These are phyloP conservation scores for Aurantiochytrium sp. DNA, from an alignment of 108 stramenopile species.

Conservation along the genomic window DNA sequence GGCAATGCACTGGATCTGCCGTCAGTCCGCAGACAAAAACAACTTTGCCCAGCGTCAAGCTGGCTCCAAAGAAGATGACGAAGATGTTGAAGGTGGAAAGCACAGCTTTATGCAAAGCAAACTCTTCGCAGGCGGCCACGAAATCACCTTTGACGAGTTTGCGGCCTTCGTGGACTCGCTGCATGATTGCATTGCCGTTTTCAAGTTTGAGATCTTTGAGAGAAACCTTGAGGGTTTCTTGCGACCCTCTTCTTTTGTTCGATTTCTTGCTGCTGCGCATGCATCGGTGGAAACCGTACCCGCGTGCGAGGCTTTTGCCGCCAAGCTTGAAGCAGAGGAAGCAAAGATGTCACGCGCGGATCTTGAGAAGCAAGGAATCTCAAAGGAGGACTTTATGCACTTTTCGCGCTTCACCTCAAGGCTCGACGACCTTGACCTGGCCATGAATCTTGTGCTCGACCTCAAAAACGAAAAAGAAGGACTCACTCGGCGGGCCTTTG, in stretches of 20 bases:
- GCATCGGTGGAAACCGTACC: background rate
- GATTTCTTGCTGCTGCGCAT: background rate
- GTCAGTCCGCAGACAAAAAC: background rate
- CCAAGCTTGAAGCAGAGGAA: background rate
- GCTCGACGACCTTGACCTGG: background rate
- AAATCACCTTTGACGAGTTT: background rate
- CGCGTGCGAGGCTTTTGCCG: background rate
- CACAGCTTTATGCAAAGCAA: background rate
- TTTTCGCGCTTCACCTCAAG: background rate
- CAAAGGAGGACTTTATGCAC: background rate
- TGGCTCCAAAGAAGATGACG: background rate
- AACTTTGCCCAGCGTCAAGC: background rate
- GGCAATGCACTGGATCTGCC: background rate
- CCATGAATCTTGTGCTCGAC: background rate
- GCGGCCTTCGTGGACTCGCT: background rate
- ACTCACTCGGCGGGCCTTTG: background rate
- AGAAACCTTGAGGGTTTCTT: background rate
- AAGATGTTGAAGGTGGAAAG: background rate
- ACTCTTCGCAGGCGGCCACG: background rate
- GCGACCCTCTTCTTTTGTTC: background rate
- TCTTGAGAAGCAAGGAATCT: background rate
- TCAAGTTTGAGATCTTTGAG: constrained; percentile 4
- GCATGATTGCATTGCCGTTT: background rate
- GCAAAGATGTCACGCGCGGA: background rate
- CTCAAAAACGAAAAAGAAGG: background rate